Evolutionary conservation across 192 early-diverging fungal genomes (phyloP), one percentile per base, ranked within the genome.

Genomic region (Coemansia sp.): DNA sequence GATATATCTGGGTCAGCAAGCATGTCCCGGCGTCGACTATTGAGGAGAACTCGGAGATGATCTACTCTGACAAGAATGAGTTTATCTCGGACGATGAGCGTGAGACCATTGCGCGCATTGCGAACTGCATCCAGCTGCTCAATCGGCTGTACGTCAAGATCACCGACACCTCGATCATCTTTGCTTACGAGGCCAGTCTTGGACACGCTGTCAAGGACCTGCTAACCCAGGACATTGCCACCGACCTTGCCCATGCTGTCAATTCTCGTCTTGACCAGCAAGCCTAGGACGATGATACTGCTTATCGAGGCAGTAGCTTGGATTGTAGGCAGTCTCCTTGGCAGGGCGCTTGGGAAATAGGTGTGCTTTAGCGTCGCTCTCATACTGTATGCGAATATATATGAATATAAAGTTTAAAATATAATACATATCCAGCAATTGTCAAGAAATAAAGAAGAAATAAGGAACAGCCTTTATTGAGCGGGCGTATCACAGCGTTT

Each of bases 1-100:
- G 98, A 3, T 96, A 95, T 72, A 93, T 99, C 59, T 98, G 94
- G 94, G 90, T 98, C 23, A 87, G 90, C 83, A 96, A 96, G 70
- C 89, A 89, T 50, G 77, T 85, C 50, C 40, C 87, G 45, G 76
- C 81, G 40, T 61, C 87, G 78, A 76, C 79, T 26, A 85, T 90
- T 23, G 91, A 92, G 45, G 84, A 84, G n/a, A 90, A 92, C 70
- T 84, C 92, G 4, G 93, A 96, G 68, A 88, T 84, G 13, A 86
- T 96, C 12, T 98, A 97, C 73, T 90, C 90, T 23, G 92, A 92
- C 72, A 84, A 89, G 63, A 99, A 99, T 80, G 94, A 96, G 77
- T 74, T 76, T 32, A 93, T 98, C 64, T 88, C 89, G 8, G 71
- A 87, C 21, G 72, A 78, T 8, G 91, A 92, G 69, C 87, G 97